phyloP scores from a whole-genome alignment of 2,329 filamentous ascomycete species.

The Hymenoscyphus repandus region DNA sequence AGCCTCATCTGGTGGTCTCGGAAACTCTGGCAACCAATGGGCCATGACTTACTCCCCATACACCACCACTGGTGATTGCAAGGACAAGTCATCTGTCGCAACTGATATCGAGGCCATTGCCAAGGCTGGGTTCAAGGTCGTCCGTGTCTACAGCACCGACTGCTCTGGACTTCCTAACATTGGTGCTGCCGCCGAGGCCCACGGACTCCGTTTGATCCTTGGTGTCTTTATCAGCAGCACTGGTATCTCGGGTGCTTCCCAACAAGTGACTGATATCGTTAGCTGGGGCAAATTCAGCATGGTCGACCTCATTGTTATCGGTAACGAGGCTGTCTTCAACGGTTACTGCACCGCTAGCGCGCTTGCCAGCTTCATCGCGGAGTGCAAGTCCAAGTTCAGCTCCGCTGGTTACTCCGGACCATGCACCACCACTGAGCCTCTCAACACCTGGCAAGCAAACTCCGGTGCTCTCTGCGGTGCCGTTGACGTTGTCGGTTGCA shows the following conservation, averaged over 20 bases:
- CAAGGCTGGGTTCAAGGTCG: slow-evolving; percentile 57
- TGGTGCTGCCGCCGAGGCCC: slow-evolving; percentile 58
- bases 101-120: slow-evolving; percentile 59
- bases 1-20: slow-evolving; percentile 26
- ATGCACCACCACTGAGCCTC: slow-evolving; percentile 81
- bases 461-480: slow-evolving; percentile 59
- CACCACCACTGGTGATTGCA: slow-evolving; percentile 56
- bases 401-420: slow-evolving; percentile 64
- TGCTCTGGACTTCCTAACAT: slow-evolving; percentile 76
- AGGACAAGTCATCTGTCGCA: slow-evolving; percentile 51
- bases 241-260: slow-evolving; percentile 49
- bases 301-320: slow-evolving; percentile 76
- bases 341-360: slow-evolving; percentile 57
- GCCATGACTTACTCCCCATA: slow-evolving; percentile 81
- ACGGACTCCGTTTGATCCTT: slow-evolving; percentile 74
- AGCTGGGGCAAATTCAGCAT: slow-evolving; percentile 66
- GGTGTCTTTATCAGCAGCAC: slow-evolving; percentile 78
- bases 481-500: slow-evolving; percentile 76
- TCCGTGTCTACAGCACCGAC: slow-evolving; percentile 90
- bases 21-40: slow-evolving; percentile 41
- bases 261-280: slow-evolving; percentile 68
- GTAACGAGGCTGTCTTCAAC: slow-evolving; percentile 87
- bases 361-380: slow-evolving; percentile 66
- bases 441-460: slow-evolving; percentile 67
- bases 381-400: slow-evolving; percentile 58